These are phyloP conservation scores for Ceratocystis albifundus DNA, from an alignment of 2,329 filamentous ascomycete genomes.

Conservation along the genomic window DNA sequence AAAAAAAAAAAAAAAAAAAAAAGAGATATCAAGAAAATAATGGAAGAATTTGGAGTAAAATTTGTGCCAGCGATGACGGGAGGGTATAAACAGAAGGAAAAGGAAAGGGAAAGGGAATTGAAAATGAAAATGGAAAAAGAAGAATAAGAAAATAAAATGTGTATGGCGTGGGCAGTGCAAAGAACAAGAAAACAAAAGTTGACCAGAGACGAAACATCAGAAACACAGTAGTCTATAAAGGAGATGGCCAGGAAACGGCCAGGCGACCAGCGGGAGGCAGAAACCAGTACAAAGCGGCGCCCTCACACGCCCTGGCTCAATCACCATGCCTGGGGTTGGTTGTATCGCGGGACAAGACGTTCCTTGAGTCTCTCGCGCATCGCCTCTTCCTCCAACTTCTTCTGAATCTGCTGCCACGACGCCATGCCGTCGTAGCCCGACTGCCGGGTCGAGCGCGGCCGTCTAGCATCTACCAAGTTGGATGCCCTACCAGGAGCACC, in stretches of 20 bases:
- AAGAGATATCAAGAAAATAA: not conserved
- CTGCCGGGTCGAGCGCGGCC: not conserved
- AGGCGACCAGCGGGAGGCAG: not conserved
- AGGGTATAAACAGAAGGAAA: constrained; percentile 1
- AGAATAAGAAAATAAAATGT: not conserved
- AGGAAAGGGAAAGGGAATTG: too few species aligned
- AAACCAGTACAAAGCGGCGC: not conserved
- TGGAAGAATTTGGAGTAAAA: not conserved
- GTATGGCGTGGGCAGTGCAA: not conserved
- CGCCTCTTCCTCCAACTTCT: not conserved
- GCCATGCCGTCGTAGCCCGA: not conserved
- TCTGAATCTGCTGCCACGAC: constrained; percentile 3
- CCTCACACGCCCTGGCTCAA: too few species aligned
- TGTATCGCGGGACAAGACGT: constrained; percentile 1
- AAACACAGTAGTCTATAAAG: not conserved
- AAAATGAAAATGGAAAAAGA: not conserved
- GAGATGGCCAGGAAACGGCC: not conserved
- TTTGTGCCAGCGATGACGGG: not conserved
- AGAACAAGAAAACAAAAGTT: not conserved
- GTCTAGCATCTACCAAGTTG: not conserved
- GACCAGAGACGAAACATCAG: not conserved
- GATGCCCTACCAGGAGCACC: not conserved
- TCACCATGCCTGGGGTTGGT: not conserved
- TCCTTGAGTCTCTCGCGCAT: constrained; percentile 13
- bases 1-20: constrained; percentile 6